phyloP scores from a whole-genome alignment of 1,284 basidiomycete species.

The Xerocomus nothofagi region DNA sequence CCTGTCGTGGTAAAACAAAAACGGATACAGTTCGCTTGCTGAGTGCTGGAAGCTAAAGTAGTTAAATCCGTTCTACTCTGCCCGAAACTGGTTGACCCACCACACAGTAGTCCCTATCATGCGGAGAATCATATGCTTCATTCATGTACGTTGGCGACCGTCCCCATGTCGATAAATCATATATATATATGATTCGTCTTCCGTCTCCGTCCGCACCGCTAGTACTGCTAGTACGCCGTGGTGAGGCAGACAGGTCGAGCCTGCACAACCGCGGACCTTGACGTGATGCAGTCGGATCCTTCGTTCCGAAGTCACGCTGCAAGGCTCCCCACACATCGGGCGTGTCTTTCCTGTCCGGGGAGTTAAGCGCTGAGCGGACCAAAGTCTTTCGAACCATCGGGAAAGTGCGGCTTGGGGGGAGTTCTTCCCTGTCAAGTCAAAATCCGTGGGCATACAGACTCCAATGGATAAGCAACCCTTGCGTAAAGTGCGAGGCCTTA shows the following conservation, averaged over 20 bases:
- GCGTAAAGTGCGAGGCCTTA: conserved; percentile 22
- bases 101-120: background rate
- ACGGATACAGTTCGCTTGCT: background rate
- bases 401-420: conserved; percentile 6
- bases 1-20: conserved; percentile 14
- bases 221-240: conserved; percentile 4
- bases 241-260: conserved; percentile 15
- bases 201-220: conserved; percentile 23
- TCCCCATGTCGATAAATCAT: conserved; percentile 22
- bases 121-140: conserved; percentile 2
- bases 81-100: background rate
- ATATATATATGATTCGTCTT: conserved; percentile 2
- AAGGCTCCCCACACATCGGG: conserved; percentile 2
- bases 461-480: conserved; percentile 14
- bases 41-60: background rate
- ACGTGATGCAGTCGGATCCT: conserved; percentile 16
- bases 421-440: conserved; percentile 10
- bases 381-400: conserved; percentile 1
- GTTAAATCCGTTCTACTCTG: conserved; percentile 1
- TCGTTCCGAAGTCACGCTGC: conserved; percentile 8
- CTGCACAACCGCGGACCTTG: conserved; percentile 3
- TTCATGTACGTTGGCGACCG: conserved; percentile 7
- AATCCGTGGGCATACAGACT: conserved; percentile 17
- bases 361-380: conserved; percentile 14
- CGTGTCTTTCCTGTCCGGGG: conserved; percentile 22